phyloP scores from a whole-genome alignment of 768 basidiomycete species.

The Coprinellus aureogranulatus region DNA sequence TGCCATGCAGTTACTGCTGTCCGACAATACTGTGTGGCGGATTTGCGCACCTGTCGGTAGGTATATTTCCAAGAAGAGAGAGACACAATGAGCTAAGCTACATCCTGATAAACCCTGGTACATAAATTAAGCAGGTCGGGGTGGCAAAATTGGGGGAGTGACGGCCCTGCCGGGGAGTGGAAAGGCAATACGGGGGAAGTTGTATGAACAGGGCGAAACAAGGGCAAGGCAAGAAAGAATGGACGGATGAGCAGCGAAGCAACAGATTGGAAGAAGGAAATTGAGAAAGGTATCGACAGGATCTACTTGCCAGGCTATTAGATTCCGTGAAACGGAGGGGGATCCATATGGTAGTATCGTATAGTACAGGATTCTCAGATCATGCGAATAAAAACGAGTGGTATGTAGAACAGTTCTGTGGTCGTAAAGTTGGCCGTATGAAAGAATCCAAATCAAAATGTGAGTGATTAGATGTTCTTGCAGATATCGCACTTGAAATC shows the following conservation, averaged over 20 bases:
- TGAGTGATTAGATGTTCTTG: conserved; percentile 72
- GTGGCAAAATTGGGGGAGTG: not conserved
- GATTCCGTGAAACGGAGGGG: not conserved
- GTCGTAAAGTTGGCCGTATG: conserved; percentile 1
- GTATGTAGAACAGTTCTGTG: conserved; percentile 7
- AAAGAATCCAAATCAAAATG: conserved; percentile 4
- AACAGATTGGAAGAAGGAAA: no score
- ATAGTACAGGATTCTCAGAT: conserved; percentile 8
- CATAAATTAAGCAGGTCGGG: not conserved
- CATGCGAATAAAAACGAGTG: not conserved
- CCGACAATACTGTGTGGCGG: no score
- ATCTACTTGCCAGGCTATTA: conserved; percentile 2
- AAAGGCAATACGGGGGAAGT: no score
- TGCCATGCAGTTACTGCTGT: no score
- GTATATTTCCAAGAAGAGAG: not conserved
- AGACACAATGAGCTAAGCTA: not conserved
- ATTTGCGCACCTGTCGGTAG: no score
- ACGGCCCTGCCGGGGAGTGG: no score
- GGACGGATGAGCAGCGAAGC: conserved; percentile 6
- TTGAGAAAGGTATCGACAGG: not conserved
- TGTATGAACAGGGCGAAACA: no score
- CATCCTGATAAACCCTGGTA: not conserved
- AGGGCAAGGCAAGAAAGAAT: not conserved
- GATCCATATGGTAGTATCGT: not conserved
- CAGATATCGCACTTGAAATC: conserved; percentile 79